Conservation (phyloP, 75 land plant species). For the Selaginella moellendorffii region DNA sequence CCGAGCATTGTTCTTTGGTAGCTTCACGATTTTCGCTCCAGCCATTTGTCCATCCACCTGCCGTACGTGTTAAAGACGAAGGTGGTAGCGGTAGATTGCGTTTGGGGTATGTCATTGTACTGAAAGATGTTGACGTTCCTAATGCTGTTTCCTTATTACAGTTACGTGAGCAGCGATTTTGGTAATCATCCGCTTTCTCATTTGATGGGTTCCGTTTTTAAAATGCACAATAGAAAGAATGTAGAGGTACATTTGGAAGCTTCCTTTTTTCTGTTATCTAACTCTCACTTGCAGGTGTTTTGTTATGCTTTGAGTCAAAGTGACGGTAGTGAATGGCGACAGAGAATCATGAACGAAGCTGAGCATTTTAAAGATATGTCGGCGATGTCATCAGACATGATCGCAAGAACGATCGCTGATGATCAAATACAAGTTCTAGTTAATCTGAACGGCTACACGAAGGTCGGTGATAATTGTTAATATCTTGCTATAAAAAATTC, state of each 20-base stretch:
- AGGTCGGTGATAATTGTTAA: slow-evolving; percentile 32
- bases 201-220: slow-evolving; percentile 98
- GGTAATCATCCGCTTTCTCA: slow-evolving; percentile 97
- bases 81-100: slow-evolving; percentile 54
- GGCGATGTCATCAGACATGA: slow-evolving; percentile 73
- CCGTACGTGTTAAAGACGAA: slow-evolving; percentile 42
- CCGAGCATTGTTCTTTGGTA: slow-evolving; percentile 68
- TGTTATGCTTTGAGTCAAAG: slow-evolving; percentile 96
- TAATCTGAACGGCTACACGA: slow-evolving; percentile 95
- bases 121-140: background rate
- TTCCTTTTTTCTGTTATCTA: too few relatives aligned
- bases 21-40: slow-evolving; percentile 78
- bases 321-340: slow-evolving; percentile 96
- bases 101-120: slow-evolving; percentile 52
- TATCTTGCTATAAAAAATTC: background rate
- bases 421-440: slow-evolving; percentile 83
- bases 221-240: slow-evolving; percentile 77
- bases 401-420: slow-evolving; percentile 71
- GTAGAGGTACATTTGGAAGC: slow-evolving; percentile 75
- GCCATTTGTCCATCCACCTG: slow-evolving; percentile 55
- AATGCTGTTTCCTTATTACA: slow-evolving; percentile 13
- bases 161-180: slow-evolving; percentile 99
- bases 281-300: slow-evolving; percentile 76
- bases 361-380: slow-evolving; percentile 96
- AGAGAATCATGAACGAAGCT: slow-evolving; percentile 67